Evolutionary conservation across 78 protist genomes (phyloP).

Genomic region (Chrysochromulina parva): DNA sequence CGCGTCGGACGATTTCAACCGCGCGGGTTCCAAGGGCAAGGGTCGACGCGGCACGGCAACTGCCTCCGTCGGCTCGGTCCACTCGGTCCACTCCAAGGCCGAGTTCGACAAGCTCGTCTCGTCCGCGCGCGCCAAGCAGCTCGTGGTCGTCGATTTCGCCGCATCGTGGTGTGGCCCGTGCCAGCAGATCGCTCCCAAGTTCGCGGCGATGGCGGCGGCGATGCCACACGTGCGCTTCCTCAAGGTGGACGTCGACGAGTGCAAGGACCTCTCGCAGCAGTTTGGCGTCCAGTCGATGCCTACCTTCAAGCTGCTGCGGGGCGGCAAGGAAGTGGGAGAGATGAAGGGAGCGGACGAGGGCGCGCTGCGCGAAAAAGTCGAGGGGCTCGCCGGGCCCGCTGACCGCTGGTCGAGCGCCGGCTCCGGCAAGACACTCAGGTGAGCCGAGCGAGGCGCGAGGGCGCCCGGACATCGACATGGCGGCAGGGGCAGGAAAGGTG

Average conservation of each 20-base stretch:
- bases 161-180: slow-evolving; percentile 56
- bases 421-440: too few species aligned
- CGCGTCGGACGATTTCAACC: too few species aligned
- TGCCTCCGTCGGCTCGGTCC: too few species aligned
- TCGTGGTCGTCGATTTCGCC: slow-evolving; percentile 22
- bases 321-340: not conserved
- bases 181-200: slow-evolving; percentile 15
- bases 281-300: not conserved
- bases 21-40: too few species aligned
- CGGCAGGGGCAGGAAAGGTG: too few species aligned
- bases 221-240: not conserved
- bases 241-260: slow-evolving; percentile 24
- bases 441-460: too few species aligned
- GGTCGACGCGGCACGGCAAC: too few species aligned
- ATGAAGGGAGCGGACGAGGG: not conserved
- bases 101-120: not conserved
- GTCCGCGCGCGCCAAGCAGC: not conserved
- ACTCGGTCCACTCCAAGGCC: not conserved
- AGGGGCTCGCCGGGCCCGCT: not conserved
- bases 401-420: not conserved
- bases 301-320: slow-evolving; percentile 9
- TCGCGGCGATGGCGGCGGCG: not conserved
- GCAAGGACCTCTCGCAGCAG: not conserved
- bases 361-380: not conserved
- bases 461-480: too few species aligned